Evolutionary conservation across 2,329 filamentous ascomycete species (phyloP).

Genomic region (Beauveria scarabaeidicola): DNA sequence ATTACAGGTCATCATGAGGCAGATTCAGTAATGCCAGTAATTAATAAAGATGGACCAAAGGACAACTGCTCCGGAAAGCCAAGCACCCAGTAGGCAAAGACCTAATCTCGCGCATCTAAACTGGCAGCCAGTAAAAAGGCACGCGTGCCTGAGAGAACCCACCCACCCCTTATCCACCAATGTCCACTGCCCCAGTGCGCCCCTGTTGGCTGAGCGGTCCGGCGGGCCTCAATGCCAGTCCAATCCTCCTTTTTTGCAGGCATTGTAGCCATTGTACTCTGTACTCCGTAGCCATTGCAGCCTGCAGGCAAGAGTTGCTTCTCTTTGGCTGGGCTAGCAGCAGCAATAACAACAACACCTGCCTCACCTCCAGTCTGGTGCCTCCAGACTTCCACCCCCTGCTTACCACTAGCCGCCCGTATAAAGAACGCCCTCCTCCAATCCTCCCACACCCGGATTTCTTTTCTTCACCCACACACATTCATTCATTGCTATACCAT

Average conservation of each 20-base stretch:
- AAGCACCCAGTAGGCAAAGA: too few species aligned
- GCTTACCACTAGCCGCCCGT: constrained; percentile 18
- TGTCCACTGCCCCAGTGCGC: neutral
- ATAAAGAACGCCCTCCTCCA: constrained; percentile 42
- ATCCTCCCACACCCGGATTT: constrained; percentile 22
- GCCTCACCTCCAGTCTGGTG: neutral
- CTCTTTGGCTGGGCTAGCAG: too few species aligned
- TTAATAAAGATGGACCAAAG: neutral
- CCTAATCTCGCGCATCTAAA: neutral
- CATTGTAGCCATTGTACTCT: neutral
- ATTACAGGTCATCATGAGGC: too few species aligned
- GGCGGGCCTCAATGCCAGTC: neutral
- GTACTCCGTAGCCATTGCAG: neutral
- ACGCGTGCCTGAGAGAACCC: neutral
- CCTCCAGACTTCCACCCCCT: neutral
- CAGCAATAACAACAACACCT: neutral
- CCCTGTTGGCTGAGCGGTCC: neutral
- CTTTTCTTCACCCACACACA: constrained; percentile 42
- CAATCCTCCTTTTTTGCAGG: neutral
- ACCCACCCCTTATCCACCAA: constrained; percentile 3
- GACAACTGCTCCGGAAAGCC: too few species aligned
- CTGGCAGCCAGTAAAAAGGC: neutral
- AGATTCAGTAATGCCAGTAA: neutral
- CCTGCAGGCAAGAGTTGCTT: too few species aligned
- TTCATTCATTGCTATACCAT: constrained; percentile 30